Evolutionary conservation across 371 early-diverging fungal species (phyloP).

Genomic region (Gilbertella persicaria): DNA sequence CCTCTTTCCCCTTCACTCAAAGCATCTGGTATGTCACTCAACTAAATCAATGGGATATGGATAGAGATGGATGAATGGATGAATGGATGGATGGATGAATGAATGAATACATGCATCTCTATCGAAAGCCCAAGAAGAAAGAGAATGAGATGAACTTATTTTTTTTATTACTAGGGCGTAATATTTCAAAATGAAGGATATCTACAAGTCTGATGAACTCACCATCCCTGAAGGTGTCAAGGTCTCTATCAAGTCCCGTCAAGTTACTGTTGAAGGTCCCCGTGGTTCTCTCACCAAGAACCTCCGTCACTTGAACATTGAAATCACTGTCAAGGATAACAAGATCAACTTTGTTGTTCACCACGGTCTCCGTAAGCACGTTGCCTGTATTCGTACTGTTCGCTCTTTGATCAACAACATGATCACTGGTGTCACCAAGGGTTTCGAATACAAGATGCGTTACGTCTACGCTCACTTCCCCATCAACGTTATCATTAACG

Average conservation of each 20-base stretch:
- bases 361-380: slow-evolving; percentile 98
- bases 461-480: slow-evolving; percentile 99
- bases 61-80: slow-evolving; percentile 22
- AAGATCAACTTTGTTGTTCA: slow-evolving; percentile 90
- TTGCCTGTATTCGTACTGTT: slow-evolving; percentile 97
- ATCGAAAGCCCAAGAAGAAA: no score
- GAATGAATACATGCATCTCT: slow-evolving; percentile 19
- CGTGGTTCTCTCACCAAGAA: slow-evolving; percentile 84
- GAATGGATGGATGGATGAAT: slow-evolving; percentile 38
- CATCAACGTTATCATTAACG: slow-evolving; percentile 95
- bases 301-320: slow-evolving; percentile 94
- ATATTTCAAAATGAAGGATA: slow-evolving; percentile 58
- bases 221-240: slow-evolving; percentile 75
- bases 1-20: slow-evolving; percentile 37
- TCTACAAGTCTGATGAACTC: slow-evolving; percentile 80
- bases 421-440: slow-evolving; percentile 98
- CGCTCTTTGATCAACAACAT: slow-evolving; percentile 97
- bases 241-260: slow-evolving; percentile 75
- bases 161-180: slow-evolving; percentile 14
- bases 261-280: slow-evolving; percentile 77
- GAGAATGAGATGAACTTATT: slow-evolving; percentile 4
- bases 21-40: slow-evolving; percentile 27
- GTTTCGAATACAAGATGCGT: slow-evolving; percentile 99
- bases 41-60: not conserved
- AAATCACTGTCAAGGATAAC: slow-evolving; percentile 71